phyloP scores from a whole-genome alignment of 306 rosid species.

The Astragalus membranaceus region DNA sequence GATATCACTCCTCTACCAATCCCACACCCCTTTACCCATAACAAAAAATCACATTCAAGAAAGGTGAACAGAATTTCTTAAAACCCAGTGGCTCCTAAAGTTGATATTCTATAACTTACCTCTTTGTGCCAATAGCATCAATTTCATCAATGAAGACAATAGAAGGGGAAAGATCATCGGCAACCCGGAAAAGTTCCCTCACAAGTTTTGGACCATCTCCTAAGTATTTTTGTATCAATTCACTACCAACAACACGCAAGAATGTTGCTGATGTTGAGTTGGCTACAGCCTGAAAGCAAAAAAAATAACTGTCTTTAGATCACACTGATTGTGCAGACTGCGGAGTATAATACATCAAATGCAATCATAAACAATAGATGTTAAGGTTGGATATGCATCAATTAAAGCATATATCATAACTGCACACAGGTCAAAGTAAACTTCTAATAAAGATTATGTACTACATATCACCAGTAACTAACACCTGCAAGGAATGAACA shows the following conservation, averaged over 20 bases:
- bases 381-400: background rate
- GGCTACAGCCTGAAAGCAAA: conserved; percentile 80
- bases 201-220: conserved; percentile 99
- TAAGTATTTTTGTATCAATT: conserved; percentile 86
- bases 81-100: background rate
- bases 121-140: conserved; percentile 93
- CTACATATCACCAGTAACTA: background rate
- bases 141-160: conserved; percentile 98
- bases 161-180: conserved; percentile 94
- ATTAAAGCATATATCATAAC: background rate
- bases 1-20: background rate
- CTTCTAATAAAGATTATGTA: background rate
- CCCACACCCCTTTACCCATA: background rate
- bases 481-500: background rate
- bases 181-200: conserved; percentile 96
- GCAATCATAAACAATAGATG: background rate
- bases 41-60: background rate
- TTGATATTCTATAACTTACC: conserved; percentile 38
- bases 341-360: background rate
- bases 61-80: background rate
- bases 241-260: conserved; percentile 99
- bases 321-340: background rate
- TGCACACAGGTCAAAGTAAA: background rate
- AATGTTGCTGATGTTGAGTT: conserved; percentile 98
- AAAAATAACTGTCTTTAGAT: background rate